Base-by-base conservation (phyloP, 345 rosid genomes). In the Populus alba region DNA sequence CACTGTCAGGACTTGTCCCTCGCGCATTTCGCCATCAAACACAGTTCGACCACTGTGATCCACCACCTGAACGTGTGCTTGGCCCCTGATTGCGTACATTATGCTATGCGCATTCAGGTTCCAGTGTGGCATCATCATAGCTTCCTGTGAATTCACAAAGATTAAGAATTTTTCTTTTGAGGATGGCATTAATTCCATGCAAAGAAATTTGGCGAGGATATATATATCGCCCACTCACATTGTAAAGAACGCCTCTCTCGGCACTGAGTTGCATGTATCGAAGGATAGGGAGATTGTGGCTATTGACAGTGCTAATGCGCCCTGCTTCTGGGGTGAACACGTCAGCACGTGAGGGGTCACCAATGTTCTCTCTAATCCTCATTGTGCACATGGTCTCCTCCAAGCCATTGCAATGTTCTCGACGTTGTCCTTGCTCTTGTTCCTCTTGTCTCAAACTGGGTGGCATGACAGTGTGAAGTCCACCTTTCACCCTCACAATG, bases 321-420 rank as follows among this genome's bases (percentile, higher is more conserved):
- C 96, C 98, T 4, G 86, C 88, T 63, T 76, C 81, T 0, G 89
- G 94, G 75, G 81, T 81, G 85, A 80, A 92, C 20, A 89, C 43
- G 76, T 93, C 94, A 59, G 92, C 89, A 18, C 87, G 85, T 25
- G 89, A 70, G 1, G 92, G 93, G 66, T 90, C 84, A 8, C 83
- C 92, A 22, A 93, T 87, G 89, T 91, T 90, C 81, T 89, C 92
- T 72, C 57, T 80, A 17, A 87, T 62, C 75, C 86, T 90, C 90
- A 91, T 81, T 79, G 86, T 73, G 89, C 96, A 93, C 71, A 88
- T 35, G 31, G 96, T 93, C 87, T 95, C 97, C 75, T 92, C 97
- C 45, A 89, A 23, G 61, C 96, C 99, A 67, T 93, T 92, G n/a
- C 6, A 76, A 27, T 63, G 72, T 38, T 77, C 82, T 49, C 75